Evolutionary conservation across 306 rosid genomes (phyloP).

Genomic region (Sesbania bispinosa): DNA sequence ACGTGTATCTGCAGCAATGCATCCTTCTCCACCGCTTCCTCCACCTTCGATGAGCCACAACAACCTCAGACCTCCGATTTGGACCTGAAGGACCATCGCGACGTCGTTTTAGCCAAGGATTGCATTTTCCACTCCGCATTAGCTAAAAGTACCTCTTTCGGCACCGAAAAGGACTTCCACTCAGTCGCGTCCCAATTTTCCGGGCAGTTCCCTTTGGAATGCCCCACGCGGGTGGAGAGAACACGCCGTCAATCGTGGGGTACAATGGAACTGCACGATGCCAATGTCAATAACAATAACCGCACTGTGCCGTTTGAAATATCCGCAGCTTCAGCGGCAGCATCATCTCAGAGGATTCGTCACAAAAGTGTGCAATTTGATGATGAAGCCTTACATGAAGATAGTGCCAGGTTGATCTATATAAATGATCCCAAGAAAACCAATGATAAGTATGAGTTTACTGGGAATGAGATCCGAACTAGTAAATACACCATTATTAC

Average conservation of each 20-base stretch:
- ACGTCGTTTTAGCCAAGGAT: conserved; percentile 26
- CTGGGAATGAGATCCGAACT: conserved; percentile 84
- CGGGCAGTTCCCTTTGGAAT: conserved; percentile 52
- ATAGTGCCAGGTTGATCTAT: conserved; percentile 69
- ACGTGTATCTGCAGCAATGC: conserved; percentile 26
- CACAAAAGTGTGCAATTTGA: conserved; percentile 68
- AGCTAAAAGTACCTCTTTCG: no score
- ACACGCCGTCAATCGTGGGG: conserved; percentile 52
- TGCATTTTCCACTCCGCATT: conserved; percentile 26
- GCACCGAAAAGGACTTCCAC: conserved; percentile 20
- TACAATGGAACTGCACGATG: conserved; percentile 68
- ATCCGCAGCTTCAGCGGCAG: conserved; percentile 31
- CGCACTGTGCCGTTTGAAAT: conserved; percentile 46
- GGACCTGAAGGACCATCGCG: conserved; percentile 24
- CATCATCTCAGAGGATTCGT: conserved; percentile 42
- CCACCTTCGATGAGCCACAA: no score
- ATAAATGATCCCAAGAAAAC: conserved; percentile 75
- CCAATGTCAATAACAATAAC: not conserved
- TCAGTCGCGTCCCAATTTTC: conserved; percentile 27
- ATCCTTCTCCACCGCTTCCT: not conserved
- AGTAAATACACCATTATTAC: conserved; percentile 81
- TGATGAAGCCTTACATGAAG: conserved; percentile 50
- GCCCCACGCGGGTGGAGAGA: conserved; percentile 49
- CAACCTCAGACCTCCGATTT: not conserved
- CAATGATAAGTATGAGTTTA: conserved; percentile 84